Conservation (phyloP, 495 filamentous ascomycete species). For the Endocarpon pusillum region DNA sequence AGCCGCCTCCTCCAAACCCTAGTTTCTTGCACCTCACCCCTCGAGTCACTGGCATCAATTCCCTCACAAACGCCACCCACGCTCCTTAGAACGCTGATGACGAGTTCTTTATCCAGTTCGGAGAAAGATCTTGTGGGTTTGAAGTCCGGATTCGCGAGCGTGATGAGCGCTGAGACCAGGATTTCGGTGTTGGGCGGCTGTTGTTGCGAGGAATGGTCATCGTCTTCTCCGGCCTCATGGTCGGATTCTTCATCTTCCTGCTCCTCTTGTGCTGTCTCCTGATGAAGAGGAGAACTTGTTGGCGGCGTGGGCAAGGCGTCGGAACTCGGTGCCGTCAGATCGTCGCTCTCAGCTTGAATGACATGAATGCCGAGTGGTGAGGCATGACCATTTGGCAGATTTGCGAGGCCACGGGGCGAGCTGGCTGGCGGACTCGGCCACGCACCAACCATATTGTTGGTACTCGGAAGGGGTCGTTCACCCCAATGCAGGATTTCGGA, state of each 20-base stretch:
- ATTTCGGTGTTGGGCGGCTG: constrained; percentile 5
- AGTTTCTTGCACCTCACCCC: constrained; percentile 39
- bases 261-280: too few relatives aligned
- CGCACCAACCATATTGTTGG: constrained; percentile 1
- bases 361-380: not conserved
- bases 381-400: not conserved
- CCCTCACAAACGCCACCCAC: constrained; percentile 51
- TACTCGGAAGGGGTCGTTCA: constrained; percentile 1
- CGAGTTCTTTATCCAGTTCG: constrained; percentile 53
- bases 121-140: constrained; percentile 24
- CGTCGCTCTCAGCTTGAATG: too few relatives aligned
- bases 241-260: constrained; percentile 18
- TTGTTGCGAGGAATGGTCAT: not conserved
- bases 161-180: constrained; percentile 23
- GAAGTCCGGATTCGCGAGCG: constrained; percentile 22
- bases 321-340: too few relatives aligned
- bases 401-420: not conserved
- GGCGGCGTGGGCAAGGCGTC: too few relatives aligned
- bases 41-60: constrained; percentile 37
- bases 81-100: constrained; percentile 61
- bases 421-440: not conserved
- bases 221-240: too few relatives aligned
- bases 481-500: not conserved
- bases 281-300: too few relatives aligned
- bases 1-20: constrained; percentile 47